Conservation (phyloP, 148 eudicot genomes). For the Rhododendron simsii region DNA sequence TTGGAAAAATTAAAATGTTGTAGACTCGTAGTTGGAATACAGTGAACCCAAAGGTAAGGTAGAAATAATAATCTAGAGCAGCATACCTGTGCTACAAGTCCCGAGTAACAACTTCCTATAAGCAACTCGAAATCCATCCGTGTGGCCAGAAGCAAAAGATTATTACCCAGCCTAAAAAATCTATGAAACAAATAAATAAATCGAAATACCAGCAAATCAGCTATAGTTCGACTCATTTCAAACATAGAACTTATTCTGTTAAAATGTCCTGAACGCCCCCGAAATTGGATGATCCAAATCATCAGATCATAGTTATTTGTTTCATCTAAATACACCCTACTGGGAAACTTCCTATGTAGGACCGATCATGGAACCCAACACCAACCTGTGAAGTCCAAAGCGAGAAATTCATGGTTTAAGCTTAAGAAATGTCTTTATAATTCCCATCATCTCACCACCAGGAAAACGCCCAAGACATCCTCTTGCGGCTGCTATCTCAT, state of each 20-base stretch:
- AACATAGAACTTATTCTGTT: not conserved
- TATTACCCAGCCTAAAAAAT: not conserved
- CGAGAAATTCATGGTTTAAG: slow-evolving; percentile 29
- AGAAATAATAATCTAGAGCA: too few relatives aligned
- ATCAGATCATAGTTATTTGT: not conserved
- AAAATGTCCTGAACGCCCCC: not conserved
- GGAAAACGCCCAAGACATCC: slow-evolving; percentile 94
- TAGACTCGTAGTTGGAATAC: not conserved
- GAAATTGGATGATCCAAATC: not conserved
- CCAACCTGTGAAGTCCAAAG: not conserved
- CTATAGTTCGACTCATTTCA: not conserved
- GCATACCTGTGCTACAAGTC: not conserved
- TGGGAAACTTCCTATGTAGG: not conserved
- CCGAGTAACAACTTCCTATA: not conserved
- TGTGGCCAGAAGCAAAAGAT: not conserved
- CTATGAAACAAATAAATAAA: not conserved
- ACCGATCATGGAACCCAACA: not conserved
- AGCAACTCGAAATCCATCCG: not conserved
- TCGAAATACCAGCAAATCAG: not conserved
- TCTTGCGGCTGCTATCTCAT: slow-evolving; percentile 78
- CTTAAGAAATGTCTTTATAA: slow-evolving; percentile 60
- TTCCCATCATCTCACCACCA: slow-evolving; percentile 96
- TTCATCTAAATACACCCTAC: not conserved
- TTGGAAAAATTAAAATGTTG: not conserved
- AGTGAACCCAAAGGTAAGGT: too few relatives aligned